Percentiles rank a stretch among this genome's conserved stretches.
Evolutionary conservation across 371 early-diverging fungal species (phyloP).

Genomic region (Apophysomyces variabilis): DNA sequence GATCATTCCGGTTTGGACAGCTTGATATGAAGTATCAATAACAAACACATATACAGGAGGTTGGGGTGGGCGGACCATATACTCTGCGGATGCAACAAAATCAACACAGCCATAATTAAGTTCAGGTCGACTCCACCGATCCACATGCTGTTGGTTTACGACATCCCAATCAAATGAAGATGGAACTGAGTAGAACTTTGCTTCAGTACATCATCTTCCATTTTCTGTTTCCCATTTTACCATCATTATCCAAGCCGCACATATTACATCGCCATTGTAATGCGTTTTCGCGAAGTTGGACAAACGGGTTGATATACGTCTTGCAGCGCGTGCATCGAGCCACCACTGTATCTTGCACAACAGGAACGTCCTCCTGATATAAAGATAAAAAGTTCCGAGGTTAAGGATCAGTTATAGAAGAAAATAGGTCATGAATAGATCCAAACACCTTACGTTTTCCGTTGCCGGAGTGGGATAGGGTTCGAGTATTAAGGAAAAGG

Average conservation of each 20-base stretch:
- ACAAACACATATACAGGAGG: conserved; percentile 86
- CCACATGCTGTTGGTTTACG: conserved; percentile 61
- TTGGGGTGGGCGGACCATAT: conserved; percentile 77
- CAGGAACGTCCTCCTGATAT: conserved; percentile 61
- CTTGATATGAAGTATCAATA: conserved; percentile 76
- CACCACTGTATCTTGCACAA: conserved; percentile 71
- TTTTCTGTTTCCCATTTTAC: conserved; percentile 28
- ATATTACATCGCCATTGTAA: conserved; percentile 86
- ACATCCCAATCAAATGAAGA: conserved; percentile 80
- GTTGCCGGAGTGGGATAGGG: conserved; percentile 57
- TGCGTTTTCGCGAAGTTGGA: conserved; percentile 79
- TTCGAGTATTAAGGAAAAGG: conserved; percentile 75
- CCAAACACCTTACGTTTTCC: conserved; percentile 1
- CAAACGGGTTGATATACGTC: conserved; percentile 88
- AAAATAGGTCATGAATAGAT: conserved; percentile 1
- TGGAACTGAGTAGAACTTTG: conserved; percentile 64
- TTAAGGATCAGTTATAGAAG: conserved; percentile 4
- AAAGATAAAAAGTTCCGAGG: background rate
- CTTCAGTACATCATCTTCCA: background rate
- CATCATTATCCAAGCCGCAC: conserved; percentile 80
- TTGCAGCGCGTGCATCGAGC: conserved; percentile 86
- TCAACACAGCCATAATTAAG: conserved; percentile 75
- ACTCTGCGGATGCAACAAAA: conserved; percentile 75
- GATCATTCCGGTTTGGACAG: conserved; percentile 71
- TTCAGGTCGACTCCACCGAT: conserved; percentile 77